Evolutionary conservation across 2,329 filamentous ascomycete genomes (phyloP).

Genomic region (Penicillium sp.): DNA sequence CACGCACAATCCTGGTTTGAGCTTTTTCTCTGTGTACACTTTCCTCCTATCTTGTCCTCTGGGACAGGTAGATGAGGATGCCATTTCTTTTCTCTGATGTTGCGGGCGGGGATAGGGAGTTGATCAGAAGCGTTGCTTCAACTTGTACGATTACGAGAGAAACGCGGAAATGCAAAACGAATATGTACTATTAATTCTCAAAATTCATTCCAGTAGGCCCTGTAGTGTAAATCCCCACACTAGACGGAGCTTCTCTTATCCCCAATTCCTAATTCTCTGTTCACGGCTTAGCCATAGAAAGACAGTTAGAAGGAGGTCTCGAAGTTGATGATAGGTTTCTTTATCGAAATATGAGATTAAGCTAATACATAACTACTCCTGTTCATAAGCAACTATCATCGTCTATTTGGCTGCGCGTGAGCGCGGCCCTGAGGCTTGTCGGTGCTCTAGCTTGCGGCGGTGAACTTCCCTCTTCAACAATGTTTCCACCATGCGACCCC

Average conservation of each 20-base stretch:
- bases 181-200: slow-evolving; percentile 21
- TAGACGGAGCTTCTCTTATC: background rate
- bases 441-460: slow-evolving; percentile 13
- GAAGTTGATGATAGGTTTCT: too few relatives aligned
- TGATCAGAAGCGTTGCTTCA: slow-evolving; percentile 21
- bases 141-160: slow-evolving; percentile 43
- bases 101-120: slow-evolving; percentile 18
- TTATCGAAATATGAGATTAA: too few relatives aligned
- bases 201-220: background rate
- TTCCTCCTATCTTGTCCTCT: slow-evolving; percentile 2
- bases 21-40: slow-evolving; percentile 12
- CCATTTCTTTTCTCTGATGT: slow-evolving; percentile 14
- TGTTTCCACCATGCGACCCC: slow-evolving; percentile 47
- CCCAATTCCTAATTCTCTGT: too few relatives aligned
- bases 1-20: background rate
- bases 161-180: slow-evolving; percentile 37
- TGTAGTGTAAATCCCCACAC: background rate
- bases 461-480: slow-evolving; percentile 25
- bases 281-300: too few relatives aligned
- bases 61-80: slow-evolving; percentile 4
- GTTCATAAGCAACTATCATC: too few relatives aligned
- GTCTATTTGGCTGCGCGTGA: too few relatives aligned
- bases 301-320: too few relatives aligned
- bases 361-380: too few relatives aligned
- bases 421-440: background rate